Evolutionary conservation across 2,329 filamentous ascomycete species (phyloP).

Genomic region (Colletotrichum cuscutae): DNA sequence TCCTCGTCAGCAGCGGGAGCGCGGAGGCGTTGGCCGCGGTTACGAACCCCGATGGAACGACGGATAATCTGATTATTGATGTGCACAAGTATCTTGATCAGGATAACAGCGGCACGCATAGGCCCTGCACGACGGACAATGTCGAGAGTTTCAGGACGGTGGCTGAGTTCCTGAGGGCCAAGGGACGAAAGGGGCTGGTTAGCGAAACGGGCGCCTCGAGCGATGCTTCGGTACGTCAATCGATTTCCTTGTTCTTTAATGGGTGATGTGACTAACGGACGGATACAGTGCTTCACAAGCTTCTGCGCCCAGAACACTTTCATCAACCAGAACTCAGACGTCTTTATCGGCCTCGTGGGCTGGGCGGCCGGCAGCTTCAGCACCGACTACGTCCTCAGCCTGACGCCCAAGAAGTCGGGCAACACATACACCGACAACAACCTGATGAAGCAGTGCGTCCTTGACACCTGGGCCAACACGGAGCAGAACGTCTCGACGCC

Average conservation of each 20-base stretch:
- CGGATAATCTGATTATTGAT: constrained; percentile 66
- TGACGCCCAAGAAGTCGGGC: constrained; percentile 51
- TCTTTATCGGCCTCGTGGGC: constrained; percentile 57
- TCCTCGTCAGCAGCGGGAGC: constrained; percentile 59
- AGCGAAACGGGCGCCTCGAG: constrained; percentile 63
- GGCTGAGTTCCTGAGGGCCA: constrained; percentile 57
- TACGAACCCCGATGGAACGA: constrained; percentile 68
- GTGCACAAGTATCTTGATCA: constrained; percentile 71
- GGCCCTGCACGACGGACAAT: constrained; percentile 64
- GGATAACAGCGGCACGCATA: constrained; percentile 64
- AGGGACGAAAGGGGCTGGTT: constrained; percentile 59
- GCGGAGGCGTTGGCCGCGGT: constrained; percentile 62
- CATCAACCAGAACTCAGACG: constrained; percentile 57
- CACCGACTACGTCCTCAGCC: constrained; percentile 51
- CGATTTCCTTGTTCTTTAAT: background rate
- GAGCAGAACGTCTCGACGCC: constrained; percentile 25
- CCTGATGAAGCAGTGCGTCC: constrained; percentile 55
- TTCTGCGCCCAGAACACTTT: constrained; percentile 60
- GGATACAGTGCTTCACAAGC: constrained; percentile 49
- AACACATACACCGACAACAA: constrained; percentile 49
- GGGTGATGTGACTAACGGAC: constrained; percentile 10
- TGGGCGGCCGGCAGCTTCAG: constrained; percentile 59
- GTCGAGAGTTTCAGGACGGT: constrained; percentile 58
- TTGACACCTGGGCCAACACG: constrained; percentile 39
- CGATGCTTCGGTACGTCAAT: constrained; percentile 48